phyloP scores from a whole-genome alignment of 2,329 filamentous ascomycete genomes.

The Rachicladosporium sp. region DNA sequence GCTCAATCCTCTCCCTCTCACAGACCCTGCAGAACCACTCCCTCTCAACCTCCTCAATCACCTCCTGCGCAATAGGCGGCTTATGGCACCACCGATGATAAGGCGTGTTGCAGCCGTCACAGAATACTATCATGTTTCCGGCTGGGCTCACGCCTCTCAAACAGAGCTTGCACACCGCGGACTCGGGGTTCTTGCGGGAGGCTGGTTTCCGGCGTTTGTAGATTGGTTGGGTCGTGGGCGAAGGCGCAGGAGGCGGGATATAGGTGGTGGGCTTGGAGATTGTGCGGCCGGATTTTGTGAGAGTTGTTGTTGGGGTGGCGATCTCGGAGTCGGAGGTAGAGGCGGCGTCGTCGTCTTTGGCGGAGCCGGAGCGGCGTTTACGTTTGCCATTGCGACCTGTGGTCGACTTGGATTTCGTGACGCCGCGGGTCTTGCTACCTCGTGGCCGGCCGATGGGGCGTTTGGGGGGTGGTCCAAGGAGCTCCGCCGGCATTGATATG shows the following conservation, averaged over 20 bases:
- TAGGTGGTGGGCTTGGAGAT: slow-evolving; percentile 54
- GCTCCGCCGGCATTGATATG: not conserved
- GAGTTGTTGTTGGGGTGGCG: slow-evolving; percentile 47
- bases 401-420: slow-evolving; percentile 3
- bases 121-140: slow-evolving; percentile 76
- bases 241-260: slow-evolving; percentile 42
- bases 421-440: slow-evolving; percentile 5
- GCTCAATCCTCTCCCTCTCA: slow-evolving; percentile 34
- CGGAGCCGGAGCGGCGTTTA: slow-evolving; percentile 20
- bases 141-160: slow-evolving; percentile 56
- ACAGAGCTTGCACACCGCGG: slow-evolving; percentile 59
- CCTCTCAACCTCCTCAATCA: slow-evolving; percentile 52
- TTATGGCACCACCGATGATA: slow-evolving; percentile 79
- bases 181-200: slow-evolving; percentile 40
- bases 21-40: slow-evolving; percentile 64
- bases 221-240: slow-evolving; percentile 26
- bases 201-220: slow-evolving; percentile 46
- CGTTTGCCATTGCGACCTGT: slow-evolving; percentile 24
- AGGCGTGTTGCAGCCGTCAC: slow-evolving; percentile 64
- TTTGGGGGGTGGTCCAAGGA: slow-evolving; percentile 7
- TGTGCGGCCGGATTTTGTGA: slow-evolving; percentile 64
- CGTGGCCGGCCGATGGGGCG: slow-evolving; percentile 12
- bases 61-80: slow-evolving; percentile 59
- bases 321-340: slow-evolving; percentile 23
- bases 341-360: slow-evolving; percentile 28